These are phyloP conservation scores for Calonectria pseudoturangicola DNA, from an alignment of 2,329 filamentous ascomycete genomes.

Conservation along the genomic window DNA sequence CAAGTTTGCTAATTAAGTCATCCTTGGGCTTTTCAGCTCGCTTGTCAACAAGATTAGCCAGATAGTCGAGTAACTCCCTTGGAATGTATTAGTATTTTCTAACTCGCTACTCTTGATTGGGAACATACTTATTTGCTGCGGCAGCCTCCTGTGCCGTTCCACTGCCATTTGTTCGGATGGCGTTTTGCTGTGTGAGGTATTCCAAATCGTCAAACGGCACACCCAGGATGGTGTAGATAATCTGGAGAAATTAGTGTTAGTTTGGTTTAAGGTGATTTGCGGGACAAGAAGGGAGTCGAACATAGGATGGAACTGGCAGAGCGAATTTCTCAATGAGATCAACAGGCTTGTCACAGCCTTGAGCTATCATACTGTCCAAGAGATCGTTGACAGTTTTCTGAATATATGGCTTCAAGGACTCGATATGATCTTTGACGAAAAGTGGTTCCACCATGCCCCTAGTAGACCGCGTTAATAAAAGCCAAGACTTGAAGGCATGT, in stretches of 20 bases:
- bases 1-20: slow-evolving; percentile 68
- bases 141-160: slow-evolving; percentile 67
- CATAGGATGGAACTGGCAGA: slow-evolving; percentile 68
- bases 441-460: slow-evolving; percentile 67
- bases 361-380: slow-evolving; percentile 61
- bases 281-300: slow-evolving; percentile 48
- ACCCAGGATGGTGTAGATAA: slow-evolving; percentile 70
- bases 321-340: slow-evolving; percentile 69
- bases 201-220: slow-evolving; percentile 67
- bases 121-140: slow-evolving; percentile 63
- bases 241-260: slow-evolving; percentile 58
- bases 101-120: background rate
- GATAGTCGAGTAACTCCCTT: slow-evolving; percentile 66
- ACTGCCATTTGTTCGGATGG: slow-evolving; percentile 68
- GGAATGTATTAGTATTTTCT: background rate
- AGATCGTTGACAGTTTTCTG: slow-evolving; percentile 66
- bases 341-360: slow-evolving; percentile 62
- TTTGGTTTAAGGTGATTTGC: background rate
- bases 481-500: background rate
- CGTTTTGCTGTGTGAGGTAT: slow-evolving; percentile 67
- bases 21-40: slow-evolving; percentile 62
- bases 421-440: slow-evolving; percentile 63
- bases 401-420: slow-evolving; percentile 66
- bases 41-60: slow-evolving; percentile 64
- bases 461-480: background rate